Evolutionary conservation across 768 basidiomycete genomes (phyloP).

Genomic region (Rhodotorula sphaerocarpa): DNA sequence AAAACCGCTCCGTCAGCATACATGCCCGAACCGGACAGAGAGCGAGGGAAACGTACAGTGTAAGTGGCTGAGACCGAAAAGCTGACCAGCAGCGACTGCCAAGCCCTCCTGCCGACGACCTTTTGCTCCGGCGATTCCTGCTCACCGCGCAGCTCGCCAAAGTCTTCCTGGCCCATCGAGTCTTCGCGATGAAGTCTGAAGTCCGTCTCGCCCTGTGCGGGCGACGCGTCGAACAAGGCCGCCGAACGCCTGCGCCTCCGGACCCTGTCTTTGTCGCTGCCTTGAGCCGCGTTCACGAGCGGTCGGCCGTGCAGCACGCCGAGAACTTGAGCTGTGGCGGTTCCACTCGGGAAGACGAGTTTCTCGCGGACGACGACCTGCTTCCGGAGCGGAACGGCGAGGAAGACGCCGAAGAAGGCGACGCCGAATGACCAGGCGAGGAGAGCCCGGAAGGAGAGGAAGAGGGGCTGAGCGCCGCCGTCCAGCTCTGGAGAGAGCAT

Average conservation of each 20-base stretch:
- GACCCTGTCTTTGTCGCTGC: slow-evolving; percentile 9
- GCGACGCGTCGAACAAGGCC: neutral
- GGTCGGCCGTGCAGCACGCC: slow-evolving; percentile 65
- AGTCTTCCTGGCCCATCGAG: neutral
- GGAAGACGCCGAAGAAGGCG: slow-evolving; percentile 97
- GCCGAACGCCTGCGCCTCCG: slow-evolving; percentile 10
- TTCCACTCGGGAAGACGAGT: slow-evolving; percentile 87
- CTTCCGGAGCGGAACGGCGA: slow-evolving; percentile 86
- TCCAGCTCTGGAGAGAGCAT: slow-evolving; percentile 67
- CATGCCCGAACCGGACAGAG: neutral
- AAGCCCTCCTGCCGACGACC: slow-evolving; percentile 55
- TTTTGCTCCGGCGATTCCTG: slow-evolving; percentile 39
- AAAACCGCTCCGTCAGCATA: too few relatives aligned
- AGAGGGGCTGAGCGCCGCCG: slow-evolving; percentile 60
- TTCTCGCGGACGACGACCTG: slow-evolving; percentile 97
- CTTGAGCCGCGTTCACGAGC: neutral
- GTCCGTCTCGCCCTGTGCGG: neutral
- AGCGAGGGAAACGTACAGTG: slow-evolving; percentile 55
- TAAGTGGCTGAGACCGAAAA: slow-evolving; percentile 65
- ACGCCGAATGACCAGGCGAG: slow-evolving; percentile 81
- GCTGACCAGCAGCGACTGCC: slow-evolving; percentile 67
- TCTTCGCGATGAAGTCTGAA: neutral
- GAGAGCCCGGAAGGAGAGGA: slow-evolving; percentile 63
- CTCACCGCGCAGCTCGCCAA: neutral
- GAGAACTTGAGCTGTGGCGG: slow-evolving; percentile 90